phyloP scores from a whole-genome alignment of 1,284 basidiomycete genomes.

The Ceraceosorus bombacis region DNA sequence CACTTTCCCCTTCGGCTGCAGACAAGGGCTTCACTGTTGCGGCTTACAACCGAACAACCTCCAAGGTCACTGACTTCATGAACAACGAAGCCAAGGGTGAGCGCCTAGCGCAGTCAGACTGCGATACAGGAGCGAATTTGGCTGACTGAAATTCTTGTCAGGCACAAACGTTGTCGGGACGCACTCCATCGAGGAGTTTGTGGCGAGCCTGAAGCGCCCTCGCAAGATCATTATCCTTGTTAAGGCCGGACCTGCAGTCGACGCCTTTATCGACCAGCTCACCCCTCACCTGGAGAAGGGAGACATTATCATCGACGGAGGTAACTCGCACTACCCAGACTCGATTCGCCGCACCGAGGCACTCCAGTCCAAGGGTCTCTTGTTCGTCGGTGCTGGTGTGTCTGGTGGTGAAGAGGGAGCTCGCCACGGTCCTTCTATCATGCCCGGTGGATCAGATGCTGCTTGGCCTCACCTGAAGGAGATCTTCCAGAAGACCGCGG shows the following conservation, averaged over 20 bases:
- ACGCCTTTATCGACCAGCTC: conserved; percentile 57
- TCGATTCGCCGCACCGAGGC: conserved; percentile 88
- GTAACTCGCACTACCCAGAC: conserved; percentile 99
- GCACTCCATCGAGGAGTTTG: conserved; percentile 81
- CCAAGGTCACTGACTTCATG: conserved; percentile 94
- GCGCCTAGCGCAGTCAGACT: conserved; percentile 22
- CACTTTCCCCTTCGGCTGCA: conserved; percentile 7
- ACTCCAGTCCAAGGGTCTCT: conserved; percentile 84
- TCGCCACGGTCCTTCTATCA: conserved; percentile 91
- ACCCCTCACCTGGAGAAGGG: conserved; percentile 58
- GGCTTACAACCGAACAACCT: conserved; percentile 92
- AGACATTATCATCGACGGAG: conserved; percentile 97
- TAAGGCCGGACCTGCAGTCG: conserved; percentile 59
- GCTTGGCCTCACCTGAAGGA: conserved; percentile 97
- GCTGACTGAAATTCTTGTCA: conserved; percentile 11
- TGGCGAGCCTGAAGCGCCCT: conserved; percentile 56
- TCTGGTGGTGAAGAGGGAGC: conserved; percentile 99
- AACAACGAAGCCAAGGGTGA: conserved; percentile 93
- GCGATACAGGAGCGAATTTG: no score
- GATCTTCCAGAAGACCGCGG: conserved; percentile 97
- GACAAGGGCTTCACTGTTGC: conserved; percentile 98
- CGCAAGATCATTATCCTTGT: conserved; percentile 89
- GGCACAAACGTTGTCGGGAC: conserved; percentile 92
- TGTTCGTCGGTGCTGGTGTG: conserved; percentile 97
- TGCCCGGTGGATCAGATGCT: conserved; percentile 91